Evolutionary conservation across 2,329 filamentous ascomycete genomes (phyloP).

Genomic region (Fusarium torreyae): DNA sequence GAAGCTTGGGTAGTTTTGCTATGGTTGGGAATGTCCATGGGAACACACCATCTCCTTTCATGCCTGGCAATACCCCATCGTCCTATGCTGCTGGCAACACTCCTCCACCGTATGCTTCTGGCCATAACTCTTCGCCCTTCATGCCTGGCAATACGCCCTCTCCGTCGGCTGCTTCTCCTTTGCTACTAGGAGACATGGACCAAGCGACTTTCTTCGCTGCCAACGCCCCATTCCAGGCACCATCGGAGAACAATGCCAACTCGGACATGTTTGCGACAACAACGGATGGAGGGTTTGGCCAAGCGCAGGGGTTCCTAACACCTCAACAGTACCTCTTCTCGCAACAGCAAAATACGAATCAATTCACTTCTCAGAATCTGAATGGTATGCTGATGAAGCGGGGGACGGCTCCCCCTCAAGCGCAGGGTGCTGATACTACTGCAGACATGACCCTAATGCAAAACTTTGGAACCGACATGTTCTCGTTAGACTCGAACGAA

Average conservation of each 20-base stretch:
- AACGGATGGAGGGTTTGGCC: constrained; percentile 53
- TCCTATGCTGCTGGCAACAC: constrained; percentile 43
- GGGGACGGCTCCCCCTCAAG: constrained; percentile 17
- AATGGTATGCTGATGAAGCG: constrained; percentile 45
- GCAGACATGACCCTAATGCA: constrained; percentile 54
- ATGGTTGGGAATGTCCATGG: constrained; percentile 59
- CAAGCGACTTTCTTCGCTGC: constrained; percentile 54
- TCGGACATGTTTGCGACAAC: constrained; percentile 52
- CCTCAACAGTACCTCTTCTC: constrained; percentile 59
- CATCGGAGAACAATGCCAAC: constrained; percentile 34
- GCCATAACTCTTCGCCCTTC: constrained; percentile 35
- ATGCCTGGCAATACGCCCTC: constrained; percentile 48
- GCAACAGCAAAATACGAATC: constrained; percentile 50
- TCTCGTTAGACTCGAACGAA: constrained; percentile 41
- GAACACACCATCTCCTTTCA: constrained; percentile 34
- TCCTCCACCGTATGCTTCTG: constrained; percentile 30
- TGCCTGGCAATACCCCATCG: constrained; percentile 22
- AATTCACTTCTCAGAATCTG: constrained; percentile 45
- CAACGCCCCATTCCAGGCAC: constrained; percentile 52
- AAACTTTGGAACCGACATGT: constrained; percentile 53
- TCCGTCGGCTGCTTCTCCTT: constrained; percentile 58
- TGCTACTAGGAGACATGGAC: constrained; percentile 59
- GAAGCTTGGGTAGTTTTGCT: constrained; percentile 66
- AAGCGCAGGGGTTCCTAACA: constrained; percentile 54
- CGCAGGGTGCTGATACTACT: constrained; percentile 41